A percentile compares a stretch with the other conserved stretches of the same genome.
Evolutionary conservation across 2,329 filamentous ascomycete species (phyloP).

Genomic region (Fusarium abutilonis): DNA sequence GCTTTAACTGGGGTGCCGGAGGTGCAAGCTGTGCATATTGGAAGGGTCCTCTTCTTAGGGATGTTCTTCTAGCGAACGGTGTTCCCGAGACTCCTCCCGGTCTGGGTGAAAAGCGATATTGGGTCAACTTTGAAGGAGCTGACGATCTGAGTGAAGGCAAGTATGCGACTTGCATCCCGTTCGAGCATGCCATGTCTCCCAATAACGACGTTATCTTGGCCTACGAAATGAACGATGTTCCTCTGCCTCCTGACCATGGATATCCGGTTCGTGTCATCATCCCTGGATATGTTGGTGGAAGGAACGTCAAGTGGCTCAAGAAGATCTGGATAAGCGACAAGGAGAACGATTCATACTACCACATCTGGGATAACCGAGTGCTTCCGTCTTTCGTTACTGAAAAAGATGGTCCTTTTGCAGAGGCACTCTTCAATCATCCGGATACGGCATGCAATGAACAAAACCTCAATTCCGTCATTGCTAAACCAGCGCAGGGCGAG

Average conservation of each 20-base stretch:
- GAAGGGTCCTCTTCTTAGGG: conserved; percentile 58
- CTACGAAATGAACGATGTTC: conserved; percentile 57
- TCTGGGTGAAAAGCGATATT: conserved; percentile 33
- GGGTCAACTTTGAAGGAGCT: conserved; percentile 62
- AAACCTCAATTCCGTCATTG: conserved; percentile 60
- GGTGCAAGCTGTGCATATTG: conserved; percentile 61
- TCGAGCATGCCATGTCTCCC: conserved; percentile 59
- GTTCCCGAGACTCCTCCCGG: conserved; percentile 41
- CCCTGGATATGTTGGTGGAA: conserved; percentile 56
- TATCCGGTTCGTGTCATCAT: conserved; percentile 55
- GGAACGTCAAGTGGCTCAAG: conserved; percentile 59
- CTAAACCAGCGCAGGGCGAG: conserved; percentile 58
- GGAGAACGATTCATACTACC: conserved; percentile 58
- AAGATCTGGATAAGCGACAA: conserved; percentile 54
- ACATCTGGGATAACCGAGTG: conserved; percentile 61
- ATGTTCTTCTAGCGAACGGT: conserved; percentile 56
- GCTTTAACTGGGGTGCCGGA: conserved; percentile 58
- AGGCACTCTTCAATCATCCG: conserved; percentile 58
- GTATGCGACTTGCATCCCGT: conserved; percentile 59
- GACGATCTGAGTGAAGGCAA: conserved; percentile 59
- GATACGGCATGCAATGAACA: conserved; percentile 61
- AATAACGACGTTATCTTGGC: conserved; percentile 60
- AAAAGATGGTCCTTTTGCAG: conserved; percentile 58
- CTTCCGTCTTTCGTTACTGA: conserved; percentile 62
- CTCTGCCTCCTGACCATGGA: conserved; percentile 57